These are phyloP conservation scores for Coniochaeta sp. DNA, from an alignment of 2,329 filamentous ascomycete genomes.

Conservation along the genomic window DNA sequence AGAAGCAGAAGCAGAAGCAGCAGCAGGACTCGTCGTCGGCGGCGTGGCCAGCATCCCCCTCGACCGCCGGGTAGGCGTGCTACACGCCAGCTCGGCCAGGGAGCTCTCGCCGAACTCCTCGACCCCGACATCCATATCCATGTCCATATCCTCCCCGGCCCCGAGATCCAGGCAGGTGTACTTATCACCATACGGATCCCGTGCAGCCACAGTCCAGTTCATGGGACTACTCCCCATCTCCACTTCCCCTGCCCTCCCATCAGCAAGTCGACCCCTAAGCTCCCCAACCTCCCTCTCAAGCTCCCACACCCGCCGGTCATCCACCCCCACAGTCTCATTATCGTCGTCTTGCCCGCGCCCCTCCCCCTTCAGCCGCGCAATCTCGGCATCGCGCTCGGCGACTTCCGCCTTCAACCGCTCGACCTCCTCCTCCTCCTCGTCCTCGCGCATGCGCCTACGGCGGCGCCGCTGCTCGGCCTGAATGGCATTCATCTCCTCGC, in stretches of 20 bases:
- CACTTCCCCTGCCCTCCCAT: conserved; percentile 5
- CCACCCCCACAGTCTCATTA: conserved; percentile 39
- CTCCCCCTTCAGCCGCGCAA: conserved; percentile 31
- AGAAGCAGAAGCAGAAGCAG: conserved; percentile 21
- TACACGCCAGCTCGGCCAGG: conserved; percentile 40
- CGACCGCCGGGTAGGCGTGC: conserved; percentile 36
- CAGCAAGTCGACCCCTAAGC: conserved; percentile 21
- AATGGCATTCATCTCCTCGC: conserved; percentile 50
- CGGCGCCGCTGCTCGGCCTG: conserved; percentile 37
- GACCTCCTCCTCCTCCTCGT: conserved; percentile 38
- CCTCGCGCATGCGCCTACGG: too few relatives aligned
- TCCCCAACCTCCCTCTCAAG: conserved; percentile 26
- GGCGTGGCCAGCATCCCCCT: conserved; percentile 45
- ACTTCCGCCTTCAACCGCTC: conserved; percentile 40
- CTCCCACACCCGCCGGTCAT: conserved; percentile 31
- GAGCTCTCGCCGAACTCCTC: conserved; percentile 40
- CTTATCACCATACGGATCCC: conserved; percentile 38
- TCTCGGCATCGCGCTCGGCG: conserved; percentile 41
- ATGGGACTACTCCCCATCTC: conserved; percentile 20
- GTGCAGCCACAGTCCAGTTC: conserved; percentile 44
- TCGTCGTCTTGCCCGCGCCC: conserved; percentile 13
- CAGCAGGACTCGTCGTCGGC: conserved; percentile 43
- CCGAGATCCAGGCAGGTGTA: conserved; percentile 24
- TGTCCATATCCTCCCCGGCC: conserved; percentile 25
- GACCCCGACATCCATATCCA: conserved; percentile 24